Percentiles rank a stretch among this genome's conserved stretches.
Conservation (phyloP, 2,329 filamentous ascomycete genomes). For the Hirsutella minnesotensis region DNA sequence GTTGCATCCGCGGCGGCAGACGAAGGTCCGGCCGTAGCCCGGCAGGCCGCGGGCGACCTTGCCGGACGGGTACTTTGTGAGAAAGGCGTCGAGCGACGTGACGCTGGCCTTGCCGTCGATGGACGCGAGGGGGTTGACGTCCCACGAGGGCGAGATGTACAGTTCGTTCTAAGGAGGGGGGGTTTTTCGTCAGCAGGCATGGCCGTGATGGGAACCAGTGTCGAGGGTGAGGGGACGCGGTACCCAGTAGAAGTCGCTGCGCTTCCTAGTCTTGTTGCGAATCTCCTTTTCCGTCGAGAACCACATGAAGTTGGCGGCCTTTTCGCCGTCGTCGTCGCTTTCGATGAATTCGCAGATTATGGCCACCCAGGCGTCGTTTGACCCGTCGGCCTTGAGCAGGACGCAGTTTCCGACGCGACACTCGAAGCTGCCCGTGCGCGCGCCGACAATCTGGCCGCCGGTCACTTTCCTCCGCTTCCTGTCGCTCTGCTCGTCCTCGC, state of each 20-base stretch:
- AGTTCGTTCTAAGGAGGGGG: constrained; percentile 57
- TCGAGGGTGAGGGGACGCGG: constrained; percentile 9
- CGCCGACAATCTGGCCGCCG: constrained; percentile 56
- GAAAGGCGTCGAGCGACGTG: constrained; percentile 60
- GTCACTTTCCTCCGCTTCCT: constrained; percentile 23
- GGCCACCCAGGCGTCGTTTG: constrained; percentile 83
- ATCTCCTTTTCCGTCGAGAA: constrained; percentile 89
- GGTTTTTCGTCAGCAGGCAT: neutral
- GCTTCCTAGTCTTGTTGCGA: constrained; percentile 69
- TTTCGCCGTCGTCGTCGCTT: constrained; percentile 51
- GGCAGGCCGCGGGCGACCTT: constrained; percentile 60
- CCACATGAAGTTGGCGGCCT: constrained; percentile 87
- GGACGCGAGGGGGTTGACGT: constrained; percentile 73
- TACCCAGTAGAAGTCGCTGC: constrained; percentile 64
- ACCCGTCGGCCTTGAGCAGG: constrained; percentile 75
- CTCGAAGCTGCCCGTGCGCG: constrained; percentile 68
- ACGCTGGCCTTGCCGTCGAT: constrained; percentile 84
- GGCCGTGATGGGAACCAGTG: neutral
- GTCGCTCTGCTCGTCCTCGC: constrained; percentile 16
- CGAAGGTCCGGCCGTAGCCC: constrained; percentile 74
- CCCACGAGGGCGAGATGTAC: constrained; percentile 80
- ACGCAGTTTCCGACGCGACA: constrained; percentile 76
- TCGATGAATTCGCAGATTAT: constrained; percentile 76
- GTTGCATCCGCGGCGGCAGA: constrained; percentile 84
- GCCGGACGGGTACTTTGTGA: constrained; percentile 58